phyloP scores from a whole-genome alignment of 1,284 basidiomycete species.

The Farysia itapuensis region DNA sequence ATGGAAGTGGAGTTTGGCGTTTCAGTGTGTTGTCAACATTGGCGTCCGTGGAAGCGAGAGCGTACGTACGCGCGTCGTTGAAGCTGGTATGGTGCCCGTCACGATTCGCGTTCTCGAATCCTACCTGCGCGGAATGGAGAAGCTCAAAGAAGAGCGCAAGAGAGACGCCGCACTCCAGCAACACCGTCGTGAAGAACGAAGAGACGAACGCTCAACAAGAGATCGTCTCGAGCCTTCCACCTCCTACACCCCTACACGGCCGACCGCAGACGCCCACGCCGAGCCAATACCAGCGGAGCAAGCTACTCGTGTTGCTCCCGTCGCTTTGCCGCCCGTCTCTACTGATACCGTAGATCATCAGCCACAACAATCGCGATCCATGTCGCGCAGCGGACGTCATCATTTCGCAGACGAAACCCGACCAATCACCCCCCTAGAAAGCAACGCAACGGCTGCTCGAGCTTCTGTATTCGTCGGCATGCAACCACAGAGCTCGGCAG shows the following conservation, averaged over 20 bases:
- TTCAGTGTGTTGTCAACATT: conserved; percentile 96
- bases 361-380: background rate
- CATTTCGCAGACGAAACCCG: conserved; percentile 11
- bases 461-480: conserved; percentile 26
- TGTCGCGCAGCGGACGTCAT: background rate
- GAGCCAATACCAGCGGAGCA: background rate
- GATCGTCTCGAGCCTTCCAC: conserved; percentile 5
- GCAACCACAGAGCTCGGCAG: conserved; percentile 25
- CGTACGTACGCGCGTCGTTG: conserved; percentile 81
- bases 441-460: conserved; percentile 16
- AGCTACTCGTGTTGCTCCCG: background rate
- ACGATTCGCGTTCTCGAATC: conserved; percentile 92
- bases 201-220: conserved; percentile 20
- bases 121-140: conserved; percentile 64
- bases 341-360: background rate
- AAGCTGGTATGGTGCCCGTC: conserved; percentile 91
- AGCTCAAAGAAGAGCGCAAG: conserved; percentile 30
- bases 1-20: conserved; percentile 66
- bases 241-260: background rate
- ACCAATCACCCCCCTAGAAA: conserved; percentile 36
- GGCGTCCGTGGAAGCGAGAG: conserved; percentile 93
- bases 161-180: conserved; percentile 20
- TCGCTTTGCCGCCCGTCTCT: too few species aligned
- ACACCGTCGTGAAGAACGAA: conserved; percentile 27
- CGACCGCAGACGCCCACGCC: background rate